These are phyloP conservation scores for Fusarium solani-melongenae DNA, from an alignment of 2,329 filamentous ascomycete genomes.

Conservation along the genomic window DNA sequence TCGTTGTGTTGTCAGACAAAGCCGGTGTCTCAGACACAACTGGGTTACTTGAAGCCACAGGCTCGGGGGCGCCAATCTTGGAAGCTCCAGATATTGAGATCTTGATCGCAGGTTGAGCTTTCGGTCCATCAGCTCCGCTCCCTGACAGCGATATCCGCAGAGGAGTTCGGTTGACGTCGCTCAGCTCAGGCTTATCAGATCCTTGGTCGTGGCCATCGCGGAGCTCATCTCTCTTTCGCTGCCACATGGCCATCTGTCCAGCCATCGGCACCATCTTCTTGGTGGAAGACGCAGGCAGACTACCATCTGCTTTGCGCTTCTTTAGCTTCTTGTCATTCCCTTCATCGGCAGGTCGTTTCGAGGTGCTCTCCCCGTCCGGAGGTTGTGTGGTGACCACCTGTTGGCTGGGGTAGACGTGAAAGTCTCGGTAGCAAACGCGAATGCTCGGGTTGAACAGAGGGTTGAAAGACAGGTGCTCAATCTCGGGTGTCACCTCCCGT, in stretches of 20 bases:
- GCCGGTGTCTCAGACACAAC: conserved; percentile 16
- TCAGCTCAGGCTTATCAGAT: conserved; percentile 12
- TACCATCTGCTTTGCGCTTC: conserved; percentile 64
- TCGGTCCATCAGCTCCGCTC: conserved; percentile 25
- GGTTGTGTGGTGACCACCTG: conserved; percentile 67
- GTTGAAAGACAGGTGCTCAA: conserved; percentile 74
- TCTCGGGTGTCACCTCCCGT: conserved; percentile 64
- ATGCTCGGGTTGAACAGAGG: conserved; percentile 75
- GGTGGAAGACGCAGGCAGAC: conserved; percentile 38
- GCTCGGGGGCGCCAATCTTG: conserved; percentile 27
- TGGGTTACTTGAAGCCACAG: conserved; percentile 13
- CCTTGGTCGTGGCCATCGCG: conserved; percentile 37
- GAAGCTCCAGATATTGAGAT: conserved; percentile 47
- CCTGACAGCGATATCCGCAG: conserved; percentile 36
- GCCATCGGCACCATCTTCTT: conserved; percentile 57
- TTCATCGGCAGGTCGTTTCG: conserved; percentile 41
- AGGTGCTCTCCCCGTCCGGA: conserved; percentile 48
- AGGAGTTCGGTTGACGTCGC: conserved; percentile 33
- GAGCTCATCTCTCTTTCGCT: conserved; percentile 57
- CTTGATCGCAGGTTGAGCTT: conserved; percentile 43
- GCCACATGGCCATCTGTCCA: conserved; percentile 58
- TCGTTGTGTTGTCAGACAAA: neutral
- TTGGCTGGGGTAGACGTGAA: conserved; percentile 76
- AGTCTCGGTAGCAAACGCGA: conserved; percentile 81
- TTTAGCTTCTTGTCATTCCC: conserved; percentile 56